phyloP scores from a whole-genome alignment of 192 early-diverging fungal genomes.

The Glomus cerebriforme region DNA sequence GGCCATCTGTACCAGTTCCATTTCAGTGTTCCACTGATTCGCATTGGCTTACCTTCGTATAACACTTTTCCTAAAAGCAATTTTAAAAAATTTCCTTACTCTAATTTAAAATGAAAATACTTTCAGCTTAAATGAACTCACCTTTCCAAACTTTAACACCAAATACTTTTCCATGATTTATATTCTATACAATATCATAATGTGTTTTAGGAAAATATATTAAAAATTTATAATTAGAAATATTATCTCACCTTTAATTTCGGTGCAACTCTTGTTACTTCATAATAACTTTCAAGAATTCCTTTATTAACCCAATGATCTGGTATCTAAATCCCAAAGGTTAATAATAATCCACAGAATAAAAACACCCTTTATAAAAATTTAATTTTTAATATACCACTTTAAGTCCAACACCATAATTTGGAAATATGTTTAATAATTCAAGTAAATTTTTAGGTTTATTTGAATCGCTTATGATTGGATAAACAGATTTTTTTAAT shows the following conservation, averaged over 20 bases:
- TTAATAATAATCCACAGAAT: no score
- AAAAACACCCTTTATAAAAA: background rate
- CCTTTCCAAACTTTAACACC: constrained; percentile 23
- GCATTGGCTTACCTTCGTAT: background rate
- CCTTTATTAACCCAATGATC: constrained; percentile 15
- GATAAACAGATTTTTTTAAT: background rate
- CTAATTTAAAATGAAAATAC: background rate
- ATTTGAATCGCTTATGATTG: background rate
- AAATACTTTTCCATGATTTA: constrained; percentile 10
- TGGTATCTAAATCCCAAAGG: background rate
- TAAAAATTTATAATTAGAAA: background rate
- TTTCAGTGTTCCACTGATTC: background rate
- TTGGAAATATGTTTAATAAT: constrained; percentile 24
- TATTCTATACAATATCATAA: background rate
- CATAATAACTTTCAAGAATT: background rate
- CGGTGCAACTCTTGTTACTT: background rate
- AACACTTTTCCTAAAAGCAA: background rate
- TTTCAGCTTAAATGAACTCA: background rate
- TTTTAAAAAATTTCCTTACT: background rate
- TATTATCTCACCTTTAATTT: constrained; percentile 5
- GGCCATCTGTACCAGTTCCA: constrained; percentile 23
- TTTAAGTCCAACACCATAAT: constrained; percentile 20
- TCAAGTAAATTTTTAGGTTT: constrained; percentile 2
- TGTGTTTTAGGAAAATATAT: background rate
- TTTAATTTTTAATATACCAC: background rate